These are phyloP conservation scores for Botrytis cinerea DNA, from an alignment of 2,329 filamentous ascomycete genomes.

Conservation along the genomic window DNA sequence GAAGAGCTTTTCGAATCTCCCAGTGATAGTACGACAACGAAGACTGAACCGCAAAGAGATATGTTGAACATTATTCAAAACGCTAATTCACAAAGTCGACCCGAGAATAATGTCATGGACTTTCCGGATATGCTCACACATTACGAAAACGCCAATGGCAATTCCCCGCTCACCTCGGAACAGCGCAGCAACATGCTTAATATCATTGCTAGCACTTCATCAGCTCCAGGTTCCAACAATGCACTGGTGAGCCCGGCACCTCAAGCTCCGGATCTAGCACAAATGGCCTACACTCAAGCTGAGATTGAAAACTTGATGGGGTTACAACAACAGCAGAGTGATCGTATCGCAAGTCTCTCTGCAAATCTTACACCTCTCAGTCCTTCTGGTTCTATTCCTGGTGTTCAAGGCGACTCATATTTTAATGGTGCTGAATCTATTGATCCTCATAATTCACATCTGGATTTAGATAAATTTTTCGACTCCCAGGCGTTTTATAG, in stretches of 20 bases:
- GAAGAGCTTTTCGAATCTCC: conserved; percentile 61
- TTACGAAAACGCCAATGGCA: conserved; percentile 49
- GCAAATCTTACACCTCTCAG: conserved; percentile 76
- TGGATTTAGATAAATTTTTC: conserved; percentile 55
- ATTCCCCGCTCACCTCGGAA: conserved; percentile 57
- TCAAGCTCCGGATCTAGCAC: conserved; percentile 53
- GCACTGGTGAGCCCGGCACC: conserved; percentile 40
- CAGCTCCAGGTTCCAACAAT: conserved; percentile 37
- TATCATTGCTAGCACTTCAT: conserved; percentile 53
- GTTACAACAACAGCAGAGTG: conserved; percentile 76
- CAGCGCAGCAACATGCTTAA: conserved; percentile 60
- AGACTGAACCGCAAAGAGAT: conserved; percentile 59
- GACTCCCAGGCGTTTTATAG: conserved; percentile 47
- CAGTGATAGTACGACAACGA: conserved; percentile 51
- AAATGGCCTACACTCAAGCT: conserved; percentile 67
- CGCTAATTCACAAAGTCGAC: conserved; percentile 56
- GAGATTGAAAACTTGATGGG: conserved; percentile 79
- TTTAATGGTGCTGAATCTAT: conserved; percentile 39
- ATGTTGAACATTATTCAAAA: conserved; percentile 69
- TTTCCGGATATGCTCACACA: conserved; percentile 53
- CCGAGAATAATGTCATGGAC: conserved; percentile 45
- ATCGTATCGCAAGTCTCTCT: conserved; percentile 73
- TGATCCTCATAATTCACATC: conserved; percentile 42
- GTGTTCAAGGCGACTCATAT: conserved; percentile 52
- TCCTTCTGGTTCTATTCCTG: conserved; percentile 76